Conservation (phyloP, 768 basidiomycete genomes). For the Strobilomyces dryophilus region DNA sequence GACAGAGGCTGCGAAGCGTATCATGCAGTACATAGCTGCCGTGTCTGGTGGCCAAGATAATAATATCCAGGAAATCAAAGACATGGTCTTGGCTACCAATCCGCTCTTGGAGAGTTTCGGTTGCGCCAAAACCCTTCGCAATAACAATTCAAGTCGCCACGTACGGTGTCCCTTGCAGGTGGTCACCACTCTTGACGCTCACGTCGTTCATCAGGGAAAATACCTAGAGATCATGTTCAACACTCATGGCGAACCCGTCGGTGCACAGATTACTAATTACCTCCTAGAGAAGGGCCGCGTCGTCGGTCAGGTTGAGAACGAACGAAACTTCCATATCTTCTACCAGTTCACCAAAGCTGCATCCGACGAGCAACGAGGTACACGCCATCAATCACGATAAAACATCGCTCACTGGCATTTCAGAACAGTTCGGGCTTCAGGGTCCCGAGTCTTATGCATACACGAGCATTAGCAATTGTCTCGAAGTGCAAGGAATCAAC, state of each 20-base stretch:
- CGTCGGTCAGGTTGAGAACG: slow-evolving; percentile 93
- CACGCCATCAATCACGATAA: slow-evolving; percentile 12
- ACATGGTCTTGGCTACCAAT: slow-evolving; percentile 99
- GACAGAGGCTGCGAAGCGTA: slow-evolving; percentile 97
- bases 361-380: slow-evolving; percentile 83
- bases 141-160: slow-evolving; percentile 98
- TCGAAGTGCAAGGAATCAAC: slow-evolving; percentile 87
- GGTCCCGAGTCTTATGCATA: slow-evolving; percentile 95
- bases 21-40: slow-evolving; percentile 99
- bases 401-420: slow-evolving; percentile 13
- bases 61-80: slow-evolving; percentile 96
- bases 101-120: slow-evolving; percentile 97
- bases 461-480: slow-evolving; percentile 87
- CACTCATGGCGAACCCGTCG: slow-evolving; percentile 84
- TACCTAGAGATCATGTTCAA: slow-evolving; percentile 99
- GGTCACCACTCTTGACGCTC: slow-evolving; percentile 2
- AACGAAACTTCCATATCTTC: slow-evolving; percentile 98
- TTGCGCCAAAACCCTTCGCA: slow-evolving; percentile 96
- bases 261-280: slow-evolving; percentile 98
- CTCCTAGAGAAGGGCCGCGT: slow-evolving; percentile 95
- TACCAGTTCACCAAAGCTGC: slow-evolving; percentile 99
- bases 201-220: slow-evolving; percentile 66
- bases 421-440: slow-evolving; percentile 93
- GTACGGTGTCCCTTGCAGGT: slow-evolving; percentile 46
- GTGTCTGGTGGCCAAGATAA: slow-evolving; percentile 86